Evolutionary conservation across 345 rosid species (phyloP).

Genomic region (Eucalyptus pumila): DNA sequence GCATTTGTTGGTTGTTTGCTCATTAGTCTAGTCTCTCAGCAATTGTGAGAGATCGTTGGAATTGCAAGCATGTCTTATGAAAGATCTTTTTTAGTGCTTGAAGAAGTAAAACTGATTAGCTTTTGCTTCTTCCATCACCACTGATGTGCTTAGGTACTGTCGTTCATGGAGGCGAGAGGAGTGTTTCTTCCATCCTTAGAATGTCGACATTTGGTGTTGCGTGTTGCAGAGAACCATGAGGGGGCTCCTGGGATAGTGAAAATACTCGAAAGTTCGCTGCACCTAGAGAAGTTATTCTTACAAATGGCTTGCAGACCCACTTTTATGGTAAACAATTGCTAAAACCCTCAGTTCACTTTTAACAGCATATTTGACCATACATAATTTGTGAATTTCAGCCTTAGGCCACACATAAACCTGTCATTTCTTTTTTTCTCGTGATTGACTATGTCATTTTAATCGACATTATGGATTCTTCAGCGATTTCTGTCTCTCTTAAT

Average conservation of each 20-base stretch:
- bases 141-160: not conserved
- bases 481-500: not conserved
- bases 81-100: too few relatives aligned
- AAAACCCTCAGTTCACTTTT: not conserved
- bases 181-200: not conserved
- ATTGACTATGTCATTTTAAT: not conserved
- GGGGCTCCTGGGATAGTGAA: not conserved
- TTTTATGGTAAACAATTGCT: not conserved
- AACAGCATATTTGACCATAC: not conserved
- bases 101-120: not conserved
- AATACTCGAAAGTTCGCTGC: not conserved
- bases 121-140: not conserved
- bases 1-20: not conserved
- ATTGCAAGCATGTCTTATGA: not conserved
- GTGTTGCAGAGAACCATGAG: not conserved
- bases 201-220: not conserved
- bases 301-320: not conserved
- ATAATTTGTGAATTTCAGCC: not conserved
- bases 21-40: not conserved
- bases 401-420: too few relatives aligned
- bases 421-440: not conserved
- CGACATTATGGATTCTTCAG: not conserved
- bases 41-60: not conserved
- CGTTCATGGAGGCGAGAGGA: not conserved
- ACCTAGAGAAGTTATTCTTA: not conserved